Evolutionary conservation across 2,329 filamentous ascomycete genomes (phyloP).

Genomic region (Colletotrichum incanum): DNA sequence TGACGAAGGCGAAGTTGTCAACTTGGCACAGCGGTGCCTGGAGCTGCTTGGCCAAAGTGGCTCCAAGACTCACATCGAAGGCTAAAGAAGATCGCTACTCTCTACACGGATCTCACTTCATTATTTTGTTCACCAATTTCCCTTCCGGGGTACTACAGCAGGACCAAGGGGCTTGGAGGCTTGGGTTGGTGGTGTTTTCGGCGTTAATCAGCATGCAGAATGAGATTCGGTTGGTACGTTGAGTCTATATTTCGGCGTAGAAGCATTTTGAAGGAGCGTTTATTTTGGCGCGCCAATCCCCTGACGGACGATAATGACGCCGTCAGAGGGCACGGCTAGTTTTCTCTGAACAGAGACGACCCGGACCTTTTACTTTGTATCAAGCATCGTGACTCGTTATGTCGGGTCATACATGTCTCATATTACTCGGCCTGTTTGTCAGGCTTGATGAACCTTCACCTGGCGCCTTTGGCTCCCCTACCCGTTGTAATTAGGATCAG

Average conservation of each 20-base stretch:
- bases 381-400: conserved; percentile 43
- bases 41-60: conserved; percentile 85
- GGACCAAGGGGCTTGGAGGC: conserved; percentile 33
- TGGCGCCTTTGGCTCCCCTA: conserved; percentile 35
- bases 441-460: conserved; percentile 40
- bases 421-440: conserved; percentile 33
- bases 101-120: conserved; percentile 14
- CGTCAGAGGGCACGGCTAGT: conserved; percentile 19
- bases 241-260: conserved; percentile 43
- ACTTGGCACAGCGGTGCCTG: conserved; percentile 89
- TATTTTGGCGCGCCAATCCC: conserved; percentile 32
- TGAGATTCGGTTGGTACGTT: conserved; percentile 41
- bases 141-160: conserved; percentile 31
- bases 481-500: conserved; percentile 43
- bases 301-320: conserved; percentile 13
- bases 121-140: conserved; percentile 29
- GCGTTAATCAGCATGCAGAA: conserved; percentile 44
- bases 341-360: conserved; percentile 33
- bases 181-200: conserved; percentile 40
- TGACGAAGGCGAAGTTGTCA: conserved; percentile 93
- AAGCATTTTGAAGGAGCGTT: conserved; percentile 43
- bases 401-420: conserved; percentile 35
- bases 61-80: conserved; percentile 87
- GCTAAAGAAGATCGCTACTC: conserved; percentile 60
- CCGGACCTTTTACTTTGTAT: conserved; percentile 47